Percentiles rank a stretch among this genome's conserved stretches.
phyloP scores from a whole-genome alignment of 352 stramenopile species.

The Pythium periplocum region DNA sequence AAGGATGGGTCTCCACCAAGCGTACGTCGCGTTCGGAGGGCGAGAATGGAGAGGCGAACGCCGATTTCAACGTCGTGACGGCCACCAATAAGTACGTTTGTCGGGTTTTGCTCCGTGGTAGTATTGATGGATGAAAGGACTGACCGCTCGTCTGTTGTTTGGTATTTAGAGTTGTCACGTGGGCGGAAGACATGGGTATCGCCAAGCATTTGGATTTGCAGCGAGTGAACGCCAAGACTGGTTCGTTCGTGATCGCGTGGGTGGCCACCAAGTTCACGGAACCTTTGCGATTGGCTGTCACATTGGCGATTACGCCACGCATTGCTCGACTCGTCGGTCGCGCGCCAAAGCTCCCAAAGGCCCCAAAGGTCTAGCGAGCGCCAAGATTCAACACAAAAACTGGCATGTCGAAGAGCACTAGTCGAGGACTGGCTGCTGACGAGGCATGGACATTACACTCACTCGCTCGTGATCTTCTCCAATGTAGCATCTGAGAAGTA shows the following conservation, averaged over 20 bases:
- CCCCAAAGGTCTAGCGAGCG: constrained; percentile 10
- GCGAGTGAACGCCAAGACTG: constrained; percentile 75
- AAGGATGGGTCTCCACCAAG: constrained; percentile 65
- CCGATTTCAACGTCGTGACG: constrained; percentile 70
- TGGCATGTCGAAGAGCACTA: no score
- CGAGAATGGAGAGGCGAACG: constrained; percentile 1
- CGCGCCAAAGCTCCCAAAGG: constrained; percentile 40
- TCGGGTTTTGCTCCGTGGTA: background rate
- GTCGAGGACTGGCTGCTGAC: no score
- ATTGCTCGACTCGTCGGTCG: constrained; percentile 70
- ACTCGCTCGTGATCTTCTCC: no score
- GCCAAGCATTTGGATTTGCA: constrained; percentile 78
- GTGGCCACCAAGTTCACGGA: constrained; percentile 87
- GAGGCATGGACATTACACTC: no score
- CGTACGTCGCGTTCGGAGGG: constrained; percentile 25
- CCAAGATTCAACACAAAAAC: background rate
- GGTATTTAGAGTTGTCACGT: constrained; percentile 45
- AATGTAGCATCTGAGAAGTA: no score
- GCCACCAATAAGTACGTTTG: constrained; percentile 74
- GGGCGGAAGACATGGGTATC: constrained; percentile 65
- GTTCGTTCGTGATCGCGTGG: constrained; percentile 79
- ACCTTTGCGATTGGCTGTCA: constrained; percentile 70
- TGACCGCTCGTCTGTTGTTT: constrained; percentile 2
- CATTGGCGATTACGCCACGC: constrained; percentile 70
- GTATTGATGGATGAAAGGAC: constrained; percentile 3